Conservation (phyloP, 2,329 filamentous ascomycete genomes). For the Colletotrichum ledebouriae region DNA sequence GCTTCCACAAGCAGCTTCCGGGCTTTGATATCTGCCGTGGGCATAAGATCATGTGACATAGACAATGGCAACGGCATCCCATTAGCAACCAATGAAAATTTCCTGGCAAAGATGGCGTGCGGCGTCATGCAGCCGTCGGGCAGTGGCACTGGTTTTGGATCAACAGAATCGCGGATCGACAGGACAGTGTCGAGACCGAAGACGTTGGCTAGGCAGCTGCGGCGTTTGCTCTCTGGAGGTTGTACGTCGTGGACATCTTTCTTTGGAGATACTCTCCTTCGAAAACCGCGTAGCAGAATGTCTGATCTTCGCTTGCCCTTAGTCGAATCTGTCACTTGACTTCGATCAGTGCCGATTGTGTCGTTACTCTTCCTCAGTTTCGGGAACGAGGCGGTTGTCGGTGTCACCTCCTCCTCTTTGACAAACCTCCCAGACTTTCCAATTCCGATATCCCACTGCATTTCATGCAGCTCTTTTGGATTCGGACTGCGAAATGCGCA, state of each 20-base stretch:
- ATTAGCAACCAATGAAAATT: conserved; percentile 54
- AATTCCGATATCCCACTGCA: conserved; percentile 54
- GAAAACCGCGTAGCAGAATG: conserved; percentile 9
- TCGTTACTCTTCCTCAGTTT: conserved; percentile 44
- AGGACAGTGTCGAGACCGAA: conserved; percentile 35
- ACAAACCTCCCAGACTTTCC: conserved; percentile 50
- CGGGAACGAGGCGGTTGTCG: conserved; percentile 36
- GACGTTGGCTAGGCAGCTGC: conserved; percentile 27
- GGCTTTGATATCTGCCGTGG: conserved; percentile 58
- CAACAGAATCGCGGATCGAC: conserved; percentile 23
- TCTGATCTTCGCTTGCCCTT: not conserved
- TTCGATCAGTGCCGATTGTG: not conserved
- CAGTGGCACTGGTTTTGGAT: conserved; percentile 46
- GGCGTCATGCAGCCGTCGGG: conserved; percentile 55
- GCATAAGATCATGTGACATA: conserved; percentile 53
- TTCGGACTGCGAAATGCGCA: conserved; percentile 53
- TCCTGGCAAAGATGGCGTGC: conserved; percentile 60
- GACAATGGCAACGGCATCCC: conserved; percentile 51
- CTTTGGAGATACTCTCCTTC: not conserved
- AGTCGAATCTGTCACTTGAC: not conserved
- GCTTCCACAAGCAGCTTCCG: conserved; percentile 52
- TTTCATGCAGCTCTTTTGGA: conserved; percentile 56
- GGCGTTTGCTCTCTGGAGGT: conserved; percentile 15
- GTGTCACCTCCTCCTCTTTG: conserved; percentile 50
- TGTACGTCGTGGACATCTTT: not conserved